Evolutionary conservation across 768 basidiomycete species (phyloP), one percentile per base, ranked within the genome.

Genomic region (Cystofilobasidium capitatum): DNA sequence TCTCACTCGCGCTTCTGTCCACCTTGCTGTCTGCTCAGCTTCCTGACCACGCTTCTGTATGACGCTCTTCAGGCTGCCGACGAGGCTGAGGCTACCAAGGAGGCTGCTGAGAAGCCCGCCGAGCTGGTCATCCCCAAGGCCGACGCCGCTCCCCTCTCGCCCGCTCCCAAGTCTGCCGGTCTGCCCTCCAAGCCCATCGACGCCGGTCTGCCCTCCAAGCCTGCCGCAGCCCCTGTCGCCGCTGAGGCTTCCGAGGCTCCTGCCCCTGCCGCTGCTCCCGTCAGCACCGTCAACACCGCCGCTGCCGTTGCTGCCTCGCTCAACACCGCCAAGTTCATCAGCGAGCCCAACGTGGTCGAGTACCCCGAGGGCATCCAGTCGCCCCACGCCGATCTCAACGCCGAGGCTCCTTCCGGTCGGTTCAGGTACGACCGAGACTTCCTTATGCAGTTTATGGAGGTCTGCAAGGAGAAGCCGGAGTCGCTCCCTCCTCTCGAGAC

Each of bases 361-460:
- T 97, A 97, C 75, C 91, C 93, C 9, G 86, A 86, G 64, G 85
- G 87, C 55, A 83, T 91, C 75, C 81, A 81, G 75, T 88, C 91
- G 64, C 94, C 94, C 2, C 83, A 82, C 71, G 79, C 86, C 9
- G 91, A 90, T 71, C 86, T 98, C 71, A 97, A 96, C 77, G 80
- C 83, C 64, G 83, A 86, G 69, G 87, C 86, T 9, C 84, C 86
- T 78, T 85, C 89, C 65, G 91, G 91, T 72, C 93, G 91, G 78
- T 94, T 91, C 81, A 91, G 94, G 74, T 99, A 99, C 76, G 91
- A 97, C 76, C 91, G 93, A 40, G 91, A 93, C 24, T 99, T 99
- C 85, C 83, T 99, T 31, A 79, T 99, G 68, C 94, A 99, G 76
- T 99, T 99, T 80, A 92, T 96, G 89, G 78, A 80, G 29, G 79